These are phyloP conservation scores for Oidiodendron maius DNA, from an alignment of 495 filamentous ascomycete genomes.

Conservation along the genomic window DNA sequence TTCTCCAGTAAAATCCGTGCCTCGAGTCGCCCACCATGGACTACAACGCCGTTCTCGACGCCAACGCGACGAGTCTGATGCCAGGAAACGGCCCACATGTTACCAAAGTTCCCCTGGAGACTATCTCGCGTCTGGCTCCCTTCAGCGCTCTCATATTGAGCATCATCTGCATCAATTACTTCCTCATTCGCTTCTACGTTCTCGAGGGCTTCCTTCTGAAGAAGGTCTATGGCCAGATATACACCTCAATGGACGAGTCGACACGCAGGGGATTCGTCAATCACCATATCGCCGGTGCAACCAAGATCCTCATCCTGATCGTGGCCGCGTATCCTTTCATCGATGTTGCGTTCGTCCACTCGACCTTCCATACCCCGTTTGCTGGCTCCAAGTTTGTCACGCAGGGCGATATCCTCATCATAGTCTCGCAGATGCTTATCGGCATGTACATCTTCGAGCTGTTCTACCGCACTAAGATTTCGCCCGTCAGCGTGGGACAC, in stretches of 20 bases:
- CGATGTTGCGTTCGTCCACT: slow-evolving; percentile 29
- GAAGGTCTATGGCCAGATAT: slow-evolving; percentile 31
- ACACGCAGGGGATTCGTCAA: slow-evolving; percentile 42
- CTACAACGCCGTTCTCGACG: background rate
- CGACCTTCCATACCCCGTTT: slow-evolving; percentile 29
- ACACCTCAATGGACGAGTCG: slow-evolving; percentile 29
- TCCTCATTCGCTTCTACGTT: slow-evolving; percentile 36
- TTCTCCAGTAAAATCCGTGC: background rate
- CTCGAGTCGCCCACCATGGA: background rate
- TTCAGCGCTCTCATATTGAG: slow-evolving; percentile 39
- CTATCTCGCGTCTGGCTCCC: slow-evolving; percentile 35
- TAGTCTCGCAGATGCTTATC: slow-evolving; percentile 38
- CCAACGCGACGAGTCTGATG: background rate
- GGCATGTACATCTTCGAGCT: slow-evolving; percentile 46
- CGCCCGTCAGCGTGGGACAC: slow-evolving; percentile 37
- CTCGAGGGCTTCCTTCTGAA: slow-evolving; percentile 37
- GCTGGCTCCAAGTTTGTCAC: slow-evolving; percentile 27
- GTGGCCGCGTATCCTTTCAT: slow-evolving; percentile 41
- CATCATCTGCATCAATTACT: slow-evolving; percentile 35
- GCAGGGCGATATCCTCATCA: slow-evolving; percentile 36
- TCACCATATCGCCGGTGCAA: slow-evolving; percentile 41
- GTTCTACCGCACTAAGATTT: slow-evolving; percentile 36
- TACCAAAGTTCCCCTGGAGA: slow-evolving; percentile 16
- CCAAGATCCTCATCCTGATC: slow-evolving; percentile 38
- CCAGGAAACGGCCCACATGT: slow-evolving; percentile 12